Percentiles rank a stretch among this genome's conserved stretches.
phyloP scores from a whole-genome alignment of 2,329 filamentous ascomycete species.

The Talaromyces atroroseus region DNA sequence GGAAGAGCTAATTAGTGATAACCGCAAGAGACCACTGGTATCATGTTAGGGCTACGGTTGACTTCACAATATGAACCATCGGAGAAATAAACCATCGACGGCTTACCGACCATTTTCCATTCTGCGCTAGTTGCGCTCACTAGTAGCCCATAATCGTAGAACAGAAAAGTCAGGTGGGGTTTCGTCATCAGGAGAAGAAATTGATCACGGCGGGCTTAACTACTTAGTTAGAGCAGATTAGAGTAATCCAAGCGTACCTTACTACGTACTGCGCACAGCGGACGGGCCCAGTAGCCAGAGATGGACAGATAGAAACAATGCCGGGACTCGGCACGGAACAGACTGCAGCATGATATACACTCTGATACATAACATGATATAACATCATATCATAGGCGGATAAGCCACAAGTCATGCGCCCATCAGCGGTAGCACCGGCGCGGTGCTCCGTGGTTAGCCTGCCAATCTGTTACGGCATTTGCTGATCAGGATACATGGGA shows the following conservation, averaged over 20 bases:
- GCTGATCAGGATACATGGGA: background rate
- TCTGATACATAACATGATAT: background rate
- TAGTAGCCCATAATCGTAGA: background rate
- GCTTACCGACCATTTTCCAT: background rate
- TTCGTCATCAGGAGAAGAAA: background rate
- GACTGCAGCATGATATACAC: background rate
- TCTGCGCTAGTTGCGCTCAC: background rate
- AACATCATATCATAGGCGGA: background rate
- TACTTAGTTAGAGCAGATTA: no score
- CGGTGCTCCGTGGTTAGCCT: background rate
- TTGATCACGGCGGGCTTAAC: background rate
- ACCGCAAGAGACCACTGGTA: no score
- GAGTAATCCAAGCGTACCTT: no score
- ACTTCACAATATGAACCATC: background rate
- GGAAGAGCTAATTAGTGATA: no score
- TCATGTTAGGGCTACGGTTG: background rate
- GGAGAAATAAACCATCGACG: background rate
- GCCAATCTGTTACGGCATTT: background rate
- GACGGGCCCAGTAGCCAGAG: no score
- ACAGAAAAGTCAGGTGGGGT: background rate
- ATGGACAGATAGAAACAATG: no score
- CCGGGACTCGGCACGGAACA: no score
- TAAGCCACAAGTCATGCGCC: constrained; percentile 4
- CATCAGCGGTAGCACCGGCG: background rate
- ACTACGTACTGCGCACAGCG: no score